These are phyloP conservation scores for Aphanomyces invadans DNA, from an alignment of 352 stramenopile genomes.

Conservation along the genomic window DNA sequence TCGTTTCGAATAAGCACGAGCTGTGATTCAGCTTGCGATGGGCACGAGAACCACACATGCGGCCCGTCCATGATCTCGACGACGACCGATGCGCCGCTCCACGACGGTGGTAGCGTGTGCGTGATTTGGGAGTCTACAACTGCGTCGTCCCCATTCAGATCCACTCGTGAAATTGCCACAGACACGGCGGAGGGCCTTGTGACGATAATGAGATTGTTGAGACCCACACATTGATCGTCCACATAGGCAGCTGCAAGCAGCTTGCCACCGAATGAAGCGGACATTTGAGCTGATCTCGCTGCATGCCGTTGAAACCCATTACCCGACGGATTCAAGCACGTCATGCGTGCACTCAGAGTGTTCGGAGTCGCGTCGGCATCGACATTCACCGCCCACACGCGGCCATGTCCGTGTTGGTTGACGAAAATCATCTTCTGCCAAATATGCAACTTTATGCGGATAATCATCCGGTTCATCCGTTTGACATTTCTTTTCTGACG, in stretches of 20 bases:
- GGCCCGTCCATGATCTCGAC: not conserved
- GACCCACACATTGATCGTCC: not conserved
- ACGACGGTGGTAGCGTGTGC: not conserved
- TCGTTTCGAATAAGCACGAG: not conserved
- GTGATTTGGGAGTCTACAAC: not conserved
- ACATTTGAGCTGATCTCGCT: not conserved
- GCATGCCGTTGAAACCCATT: not conserved
- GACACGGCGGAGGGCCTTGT: not conserved
- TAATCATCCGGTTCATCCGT: not conserved
- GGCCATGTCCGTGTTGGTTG: not conserved
- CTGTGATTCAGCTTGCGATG: not conserved
- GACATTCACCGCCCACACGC: not conserved
- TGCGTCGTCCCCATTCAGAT: not conserved
- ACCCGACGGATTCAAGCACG: not conserved
- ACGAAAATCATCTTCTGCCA: slow-evolving; percentile 9
- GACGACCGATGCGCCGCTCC: not conserved
- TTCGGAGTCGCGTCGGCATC: not conserved
- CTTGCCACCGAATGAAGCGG: not conserved
- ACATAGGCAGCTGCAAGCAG: not conserved
- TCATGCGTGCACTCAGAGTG: not conserved
- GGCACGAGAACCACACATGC: not conserved
- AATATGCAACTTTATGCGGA: not conserved
- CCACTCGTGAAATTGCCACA: not conserved
- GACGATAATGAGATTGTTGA: not conserved
- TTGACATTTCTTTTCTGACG: not conserved